These are phyloP conservation scores for Umbelopsis sp. DNA, from an alignment of 192 early-diverging fungal species.

Conservation along the genomic window DNA sequence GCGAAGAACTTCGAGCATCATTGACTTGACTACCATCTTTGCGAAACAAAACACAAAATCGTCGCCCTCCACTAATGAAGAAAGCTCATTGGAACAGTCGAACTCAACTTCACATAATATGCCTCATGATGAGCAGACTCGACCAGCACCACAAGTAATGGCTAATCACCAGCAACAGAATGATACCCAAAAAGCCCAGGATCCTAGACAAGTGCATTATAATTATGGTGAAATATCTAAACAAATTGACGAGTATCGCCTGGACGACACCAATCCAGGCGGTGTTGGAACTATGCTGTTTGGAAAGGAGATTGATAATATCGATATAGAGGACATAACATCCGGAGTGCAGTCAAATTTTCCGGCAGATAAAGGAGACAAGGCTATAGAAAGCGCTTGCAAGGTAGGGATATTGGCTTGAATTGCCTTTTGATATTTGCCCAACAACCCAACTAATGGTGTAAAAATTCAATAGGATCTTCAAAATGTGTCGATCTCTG, in stretches of 20 bases:
- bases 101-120: not conserved
- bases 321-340: constrained; percentile 12
- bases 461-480: not conserved
- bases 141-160: not conserved
- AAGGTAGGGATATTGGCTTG: not conserved
- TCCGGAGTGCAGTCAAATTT: constrained; percentile 11
- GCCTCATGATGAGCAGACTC: constrained; percentile 1
- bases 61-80: not conserved
- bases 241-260: not conserved
- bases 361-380: not conserved
- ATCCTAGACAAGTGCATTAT: not conserved
- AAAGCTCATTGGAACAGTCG: not conserved
- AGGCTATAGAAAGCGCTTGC: not conserved
- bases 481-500: not conserved
- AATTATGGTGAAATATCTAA: not conserved
- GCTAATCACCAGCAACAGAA: constrained; percentile 16
- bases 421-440: not conserved
- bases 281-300: constrained; percentile 29
- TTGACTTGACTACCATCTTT: constrained; percentile 13
- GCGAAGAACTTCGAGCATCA: constrained; percentile 22
- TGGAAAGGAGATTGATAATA: constrained; percentile 30
- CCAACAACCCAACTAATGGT: not conserved
- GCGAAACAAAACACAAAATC: not conserved
- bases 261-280: not conserved
- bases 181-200: constrained; percentile 12